Evolutionary conservation across 2,329 filamentous ascomycete genomes (phyloP).

Genomic region (Pseudogymnoascus sp.): DNA sequence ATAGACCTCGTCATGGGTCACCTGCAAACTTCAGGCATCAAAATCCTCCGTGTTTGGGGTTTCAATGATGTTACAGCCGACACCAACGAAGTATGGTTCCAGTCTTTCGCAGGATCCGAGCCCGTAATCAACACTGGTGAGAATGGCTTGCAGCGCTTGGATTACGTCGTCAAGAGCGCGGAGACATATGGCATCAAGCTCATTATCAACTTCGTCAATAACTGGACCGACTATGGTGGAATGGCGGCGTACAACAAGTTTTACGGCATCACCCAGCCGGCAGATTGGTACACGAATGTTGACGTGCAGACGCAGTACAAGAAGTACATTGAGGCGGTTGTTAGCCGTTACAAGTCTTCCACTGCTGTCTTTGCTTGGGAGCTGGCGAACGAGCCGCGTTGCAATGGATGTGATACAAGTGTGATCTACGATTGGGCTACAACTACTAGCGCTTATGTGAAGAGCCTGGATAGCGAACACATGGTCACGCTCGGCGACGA

Average conservation of each 20-base stretch:
- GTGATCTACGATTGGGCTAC: conserved; percentile 54
- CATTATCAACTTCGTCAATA: conserved; percentile 59
- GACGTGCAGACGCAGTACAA: conserved; percentile 47
- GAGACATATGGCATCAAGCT: conserved; percentile 53
- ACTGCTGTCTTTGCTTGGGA: conserved; percentile 61
- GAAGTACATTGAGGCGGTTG: conserved; percentile 50
- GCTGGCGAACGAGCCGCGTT: conserved; percentile 60
- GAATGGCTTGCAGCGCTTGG: conserved; percentile 55
- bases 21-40: conserved; percentile 42
- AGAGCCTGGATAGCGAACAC: conserved; percentile 51
- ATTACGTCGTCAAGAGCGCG: conserved; percentile 53
- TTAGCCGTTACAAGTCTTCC: conserved; percentile 51
- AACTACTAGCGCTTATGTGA: conserved; percentile 52
- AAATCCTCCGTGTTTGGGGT: conserved; percentile 51
- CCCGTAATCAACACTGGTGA: conserved; percentile 56
- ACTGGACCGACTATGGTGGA: conserved; percentile 61
- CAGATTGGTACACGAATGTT: conserved; percentile 47
- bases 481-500: conserved; percentile 59
- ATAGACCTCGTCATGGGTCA: conserved; percentile 42
- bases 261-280: conserved; percentile 42
- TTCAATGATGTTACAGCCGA: conserved; percentile 47
- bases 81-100: conserved; percentile 10
- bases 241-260: conserved; percentile 50
- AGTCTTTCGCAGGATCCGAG: conserved; percentile 29
- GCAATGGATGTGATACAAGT: conserved; percentile 48